These are phyloP conservation scores for Myotisia sp. DNA, from an alignment of 2,329 filamentous ascomycete genomes.

Conservation along the genomic window DNA sequence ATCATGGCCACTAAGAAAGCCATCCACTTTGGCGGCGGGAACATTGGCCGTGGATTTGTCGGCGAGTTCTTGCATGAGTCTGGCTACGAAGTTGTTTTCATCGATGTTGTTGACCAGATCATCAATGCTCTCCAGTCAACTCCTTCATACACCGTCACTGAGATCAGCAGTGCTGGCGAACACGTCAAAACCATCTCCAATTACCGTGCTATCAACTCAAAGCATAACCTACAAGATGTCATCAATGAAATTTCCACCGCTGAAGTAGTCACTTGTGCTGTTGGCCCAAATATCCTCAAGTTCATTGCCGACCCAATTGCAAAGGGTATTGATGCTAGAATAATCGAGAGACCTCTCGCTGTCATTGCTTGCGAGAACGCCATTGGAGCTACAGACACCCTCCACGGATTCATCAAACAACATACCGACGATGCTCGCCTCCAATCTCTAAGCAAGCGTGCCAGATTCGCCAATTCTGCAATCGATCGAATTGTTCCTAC, in stretches of 20 bases:
- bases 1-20: constrained; percentile 39
- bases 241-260: constrained; percentile 74
- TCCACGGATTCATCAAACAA: constrained; percentile 66
- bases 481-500: constrained; percentile 97
- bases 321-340: constrained; percentile 73
- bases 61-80: constrained; percentile 89
- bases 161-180: constrained; percentile 75
- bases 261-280: constrained; percentile 88
- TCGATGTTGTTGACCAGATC: constrained; percentile 76
- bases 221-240: constrained; percentile 65
- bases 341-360: constrained; percentile 51
- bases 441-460: constrained; percentile 54
- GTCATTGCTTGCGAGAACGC: constrained; percentile 98
- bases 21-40: constrained; percentile 74
- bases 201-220: constrained; percentile 94
- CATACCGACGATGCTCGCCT: constrained; percentile 58
- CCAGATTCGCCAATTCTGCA: constrained; percentile 89
- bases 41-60: constrained; percentile 77
- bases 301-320: constrained; percentile 94
- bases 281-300: constrained; percentile 88
- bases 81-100: constrained; percentile 89
- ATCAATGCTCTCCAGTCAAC: constrained; percentile 65
- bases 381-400: constrained; percentile 82
- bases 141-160: constrained; percentile 76
- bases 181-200: constrained; percentile 73